Base-by-base conservation (phyloP, 208 protist genomes). In the Leishmania guyanensis region DNA sequence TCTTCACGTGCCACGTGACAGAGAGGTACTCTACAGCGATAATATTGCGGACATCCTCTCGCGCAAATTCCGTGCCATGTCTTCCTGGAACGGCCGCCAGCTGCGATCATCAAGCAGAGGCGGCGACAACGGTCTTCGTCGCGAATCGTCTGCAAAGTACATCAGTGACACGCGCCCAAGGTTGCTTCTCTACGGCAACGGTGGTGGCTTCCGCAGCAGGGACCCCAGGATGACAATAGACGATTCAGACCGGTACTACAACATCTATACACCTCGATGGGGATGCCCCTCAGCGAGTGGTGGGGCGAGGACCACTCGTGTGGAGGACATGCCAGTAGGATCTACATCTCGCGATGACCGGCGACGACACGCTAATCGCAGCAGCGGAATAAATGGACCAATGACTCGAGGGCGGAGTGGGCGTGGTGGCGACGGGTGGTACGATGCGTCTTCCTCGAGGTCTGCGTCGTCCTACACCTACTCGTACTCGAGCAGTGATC, bases 401-500 rank as follows among this genome's bases (percentile, higher is more conserved):
- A 58, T 16, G 5, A 14, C 26, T 3, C 50, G 16, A 43, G n/a
- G 48, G 46, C 3, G n/a, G 71, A 17, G 43, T 10, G 16, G 14
- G 10, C 48, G n/a, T 33, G 29, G 33, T 54, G 29, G 29, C 71
- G n/a, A 48, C 36, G 22, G 73, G 53, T 33, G 53, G 20, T 29
- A 48, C 54, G 73, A 17, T 1, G 54, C 51, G 36, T 10, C 48
- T 26, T 64, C 72, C 5, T 86, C 65, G 56, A 80, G 60, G 22
- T 83, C 62, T 26, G 77, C 78, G 6, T 86, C 72, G n/a, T 86
- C 75, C 29, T 82, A 69, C 43, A 82, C 78, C 16, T 86, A 78
- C 78, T 86, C 78, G 3, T 80, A 86, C 83, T 82, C 83, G 29
- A 53, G 60, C 77, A 82, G 60, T 20, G 6, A 48, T 36, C 29